phyloP scores from a whole-genome alignment of 2,329 filamentous ascomycete species.

The Teratosphaeriaceae sp. region DNA sequence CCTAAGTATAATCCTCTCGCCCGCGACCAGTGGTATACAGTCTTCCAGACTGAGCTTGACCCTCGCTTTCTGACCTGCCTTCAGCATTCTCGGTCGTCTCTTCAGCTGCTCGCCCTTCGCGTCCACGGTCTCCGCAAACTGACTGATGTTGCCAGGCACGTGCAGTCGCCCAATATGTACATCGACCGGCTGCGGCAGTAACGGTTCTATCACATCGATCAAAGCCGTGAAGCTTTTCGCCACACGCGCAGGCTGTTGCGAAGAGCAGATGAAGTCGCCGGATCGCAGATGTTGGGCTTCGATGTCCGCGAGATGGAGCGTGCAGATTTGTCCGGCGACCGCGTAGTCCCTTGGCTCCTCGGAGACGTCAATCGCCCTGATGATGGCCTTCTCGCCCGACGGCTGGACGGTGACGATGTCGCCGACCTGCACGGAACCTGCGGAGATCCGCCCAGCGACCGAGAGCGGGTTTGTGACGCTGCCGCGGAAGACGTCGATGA shows the following conservation, averaged over 20 bases:
- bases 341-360: constrained; percentile 73
- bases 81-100: constrained; percentile 78
- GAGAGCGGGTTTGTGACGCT: constrained; percentile 76
- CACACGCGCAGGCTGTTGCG: constrained; percentile 56
- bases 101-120: constrained; percentile 66
- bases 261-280: constrained; percentile 78
- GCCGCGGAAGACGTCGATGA: constrained; percentile 78
- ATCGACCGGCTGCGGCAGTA: constrained; percentile 84
- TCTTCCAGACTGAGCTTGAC: constrained; percentile 57
- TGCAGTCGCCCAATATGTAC: constrained; percentile 82
- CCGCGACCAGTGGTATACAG: constrained; percentile 72
- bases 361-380: constrained; percentile 77
- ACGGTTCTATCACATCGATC: constrained; percentile 79
- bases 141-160: constrained; percentile 64
- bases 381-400: constrained; percentile 68
- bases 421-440: constrained; percentile 76
- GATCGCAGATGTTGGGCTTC: constrained; percentile 65
- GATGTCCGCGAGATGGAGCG: constrained; percentile 76
- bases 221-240: constrained; percentile 73
- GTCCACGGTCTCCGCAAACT: constrained; percentile 67
- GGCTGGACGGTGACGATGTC: constrained; percentile 76
- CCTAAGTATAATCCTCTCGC: constrained; percentile 73
- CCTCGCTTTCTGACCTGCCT: constrained; percentile 67
- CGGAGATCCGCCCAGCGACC: constrained; percentile 77
- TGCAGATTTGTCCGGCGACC: constrained; percentile 83